Conservation (phyloP, 495 filamentous ascomycete species). For the Viridothelium virens region DNA sequence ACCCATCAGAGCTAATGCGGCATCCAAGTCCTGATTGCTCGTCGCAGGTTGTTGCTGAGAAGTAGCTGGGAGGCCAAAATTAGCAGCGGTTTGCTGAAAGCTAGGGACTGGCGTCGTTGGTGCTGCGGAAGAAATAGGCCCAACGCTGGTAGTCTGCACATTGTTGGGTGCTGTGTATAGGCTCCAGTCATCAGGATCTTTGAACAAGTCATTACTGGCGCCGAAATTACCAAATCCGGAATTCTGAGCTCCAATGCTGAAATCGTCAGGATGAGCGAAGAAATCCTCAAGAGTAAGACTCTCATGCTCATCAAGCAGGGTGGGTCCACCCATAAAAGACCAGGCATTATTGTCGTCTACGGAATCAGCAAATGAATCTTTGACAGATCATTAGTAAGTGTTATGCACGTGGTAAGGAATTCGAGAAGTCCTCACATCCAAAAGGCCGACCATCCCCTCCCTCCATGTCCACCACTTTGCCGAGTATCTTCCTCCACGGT, state of each 20-base stretch:
- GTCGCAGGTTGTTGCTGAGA: neutral
- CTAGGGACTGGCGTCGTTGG: neutral
- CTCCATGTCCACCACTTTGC: conserved; percentile 5
- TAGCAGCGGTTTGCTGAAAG: neutral
- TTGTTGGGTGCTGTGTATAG: neutral
- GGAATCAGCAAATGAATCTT: conserved; percentile 5
- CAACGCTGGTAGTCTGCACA: neutral
- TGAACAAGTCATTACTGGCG: neutral
- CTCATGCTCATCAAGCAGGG: conserved; percentile 4
- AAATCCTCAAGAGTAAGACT: conserved; percentile 5
- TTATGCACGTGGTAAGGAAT: neutral
- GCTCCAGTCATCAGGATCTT: neutral
- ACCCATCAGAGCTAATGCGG: neutral
- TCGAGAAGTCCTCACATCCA: neutral
- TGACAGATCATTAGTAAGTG: neutral
- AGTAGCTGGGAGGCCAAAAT: neutral
- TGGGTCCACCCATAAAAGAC: neutral
- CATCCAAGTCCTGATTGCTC: neutral
- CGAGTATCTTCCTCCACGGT: conserved; percentile 29
- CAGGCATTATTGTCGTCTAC: neutral
- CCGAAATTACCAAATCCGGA: neutral
- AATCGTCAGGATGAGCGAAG: conserved; percentile 13
- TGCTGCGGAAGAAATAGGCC: neutral
- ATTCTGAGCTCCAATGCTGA: neutral
- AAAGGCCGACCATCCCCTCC: conserved; percentile 1